Evolutionary conservation across 164 flowering plant species (phyloP).

Genomic region (Vitis cinerea): DNA sequence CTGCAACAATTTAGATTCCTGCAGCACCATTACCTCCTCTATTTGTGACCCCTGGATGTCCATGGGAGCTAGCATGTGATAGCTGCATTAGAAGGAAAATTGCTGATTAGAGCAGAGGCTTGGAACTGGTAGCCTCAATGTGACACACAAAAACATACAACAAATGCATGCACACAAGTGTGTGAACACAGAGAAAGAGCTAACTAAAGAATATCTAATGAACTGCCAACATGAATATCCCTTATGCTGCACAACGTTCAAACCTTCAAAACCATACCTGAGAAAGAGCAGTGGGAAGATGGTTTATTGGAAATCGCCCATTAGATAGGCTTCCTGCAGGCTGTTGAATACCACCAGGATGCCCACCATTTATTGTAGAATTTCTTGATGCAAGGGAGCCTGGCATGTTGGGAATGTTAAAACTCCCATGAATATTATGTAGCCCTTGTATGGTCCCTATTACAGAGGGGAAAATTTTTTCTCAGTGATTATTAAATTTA

Average conservation of each 20-base stretch:
- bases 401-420: conserved; percentile 32
- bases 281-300: conserved; percentile 34
- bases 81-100: conserved; percentile 23
- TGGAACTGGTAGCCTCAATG: neutral
- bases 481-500: neutral
- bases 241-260: neutral
- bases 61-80: conserved; percentile 33
- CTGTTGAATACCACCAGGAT: conserved; percentile 35
- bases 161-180: too few relatives aligned
- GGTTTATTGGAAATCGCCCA: conserved; percentile 33
- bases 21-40: conserved; percentile 36
- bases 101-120: neutral
- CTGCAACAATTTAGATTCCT: conserved; percentile 2
- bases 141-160: neutral
- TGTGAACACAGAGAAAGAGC: neutral
- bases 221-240: neutral
- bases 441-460: conserved; percentile 29
- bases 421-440: conserved; percentile 32
- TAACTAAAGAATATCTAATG: neutral
- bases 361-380: conserved; percentile 24
- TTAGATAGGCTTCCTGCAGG: conserved; percentile 30
- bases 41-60: conserved; percentile 34
- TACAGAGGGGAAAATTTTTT: neutral
- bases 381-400: conserved; percentile 38
- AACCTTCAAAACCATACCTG: conserved; percentile 26